These are phyloP conservation scores for Alloascoidea africana DNA, from an alignment of 805 yeast genomes.

Conservation along the genomic window DNA sequence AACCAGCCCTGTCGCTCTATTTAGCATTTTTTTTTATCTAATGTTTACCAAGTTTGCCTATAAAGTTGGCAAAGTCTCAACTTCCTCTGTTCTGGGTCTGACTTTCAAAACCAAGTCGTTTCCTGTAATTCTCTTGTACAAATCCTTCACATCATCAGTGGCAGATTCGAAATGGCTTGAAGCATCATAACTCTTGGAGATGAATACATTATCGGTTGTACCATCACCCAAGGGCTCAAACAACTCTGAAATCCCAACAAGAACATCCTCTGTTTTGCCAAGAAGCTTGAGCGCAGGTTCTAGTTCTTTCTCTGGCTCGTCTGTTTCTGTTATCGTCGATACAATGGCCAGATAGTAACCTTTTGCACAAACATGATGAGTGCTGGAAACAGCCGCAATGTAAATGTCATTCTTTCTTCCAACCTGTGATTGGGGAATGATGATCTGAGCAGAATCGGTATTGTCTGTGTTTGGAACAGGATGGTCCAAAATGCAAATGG, in stretches of 20 bases:
- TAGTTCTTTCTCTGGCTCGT: constrained; percentile 79
- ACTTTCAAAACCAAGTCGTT: constrained; percentile 78
- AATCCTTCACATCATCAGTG: constrained; percentile 92
- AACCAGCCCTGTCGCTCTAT: no score
- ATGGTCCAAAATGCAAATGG: constrained; percentile 80
- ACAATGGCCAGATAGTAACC: constrained; percentile 88
- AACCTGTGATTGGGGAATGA: constrained; percentile 93
- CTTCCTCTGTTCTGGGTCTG: constrained; percentile 55
- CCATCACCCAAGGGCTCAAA: constrained; percentile 86
- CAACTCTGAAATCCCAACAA: constrained; percentile 87
- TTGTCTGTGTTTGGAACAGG: constrained; percentile 73
- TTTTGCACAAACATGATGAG: constrained; percentile 80
- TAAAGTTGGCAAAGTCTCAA: constrained; percentile 29
- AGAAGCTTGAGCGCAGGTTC: constrained; percentile 88
- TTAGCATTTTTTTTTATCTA: no score
- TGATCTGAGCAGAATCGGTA: constrained; percentile 82
- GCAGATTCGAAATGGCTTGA: constrained; percentile 91
- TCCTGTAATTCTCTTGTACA: constrained; percentile 84
- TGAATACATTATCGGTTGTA: constrained; percentile 55
- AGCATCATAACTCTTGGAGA: constrained; percentile 86
- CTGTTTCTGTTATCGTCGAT: constrained; percentile 89
- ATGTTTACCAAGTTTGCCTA: no score
- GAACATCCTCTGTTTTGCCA: constrained; percentile 63
- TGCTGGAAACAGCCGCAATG: constrained; percentile 76
- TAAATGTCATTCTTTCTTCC: constrained; percentile 89